Base-by-base conservation (phyloP, 495 filamentous ascomycete species). In the Neurospora sp. region DNA sequence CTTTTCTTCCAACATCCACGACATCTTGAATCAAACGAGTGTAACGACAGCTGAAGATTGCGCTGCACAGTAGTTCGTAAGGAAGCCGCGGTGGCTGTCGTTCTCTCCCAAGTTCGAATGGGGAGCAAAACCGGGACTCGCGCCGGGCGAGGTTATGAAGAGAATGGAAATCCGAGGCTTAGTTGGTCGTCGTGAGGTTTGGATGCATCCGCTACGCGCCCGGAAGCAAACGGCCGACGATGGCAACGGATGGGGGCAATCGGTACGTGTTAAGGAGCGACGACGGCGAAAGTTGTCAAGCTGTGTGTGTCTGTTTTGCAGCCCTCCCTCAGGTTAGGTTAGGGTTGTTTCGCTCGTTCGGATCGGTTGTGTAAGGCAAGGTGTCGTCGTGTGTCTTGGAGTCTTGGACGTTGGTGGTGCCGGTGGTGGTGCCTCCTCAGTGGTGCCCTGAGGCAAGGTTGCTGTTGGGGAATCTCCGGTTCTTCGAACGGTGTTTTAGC, bases 1-100 rank as follows among this genome's bases (percentile, higher is more conserved):
- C 93, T 96, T 96, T 80, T 96, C 93, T 83, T 93, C 91, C 81
- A 95, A 74, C 89, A 93, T 94, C 53, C 53, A 66, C 27, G 53
- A 66, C 76, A 83, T 91, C 81, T 82, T 80, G 77, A 76, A 70
- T 12, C 22, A 78, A 81, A 76, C 78, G 78, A 83, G 74, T 78
- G 81, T 78, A 79, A 75, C 66, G 70, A 76, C 80, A 79, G 77
- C 72, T 37, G 66, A 40, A 74, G 75, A 40, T 69, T 37, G 37
- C 39, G 41, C 68, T 73, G 40, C 35, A 73, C 72, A 68, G 44
- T 73, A 20, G 48, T 73, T 20, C 69, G 61, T 71, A 40, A 44
- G 59, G 20, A 18, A 71, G 39, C 66, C 31, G 70, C 69, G 39
- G 53, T 31, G 39, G 69, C 16, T 71, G 59, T 27, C 16, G 70